phyloP scores from a whole-genome alignment of 129 eudicot species.

The Tanacetum coccineum region DNA sequence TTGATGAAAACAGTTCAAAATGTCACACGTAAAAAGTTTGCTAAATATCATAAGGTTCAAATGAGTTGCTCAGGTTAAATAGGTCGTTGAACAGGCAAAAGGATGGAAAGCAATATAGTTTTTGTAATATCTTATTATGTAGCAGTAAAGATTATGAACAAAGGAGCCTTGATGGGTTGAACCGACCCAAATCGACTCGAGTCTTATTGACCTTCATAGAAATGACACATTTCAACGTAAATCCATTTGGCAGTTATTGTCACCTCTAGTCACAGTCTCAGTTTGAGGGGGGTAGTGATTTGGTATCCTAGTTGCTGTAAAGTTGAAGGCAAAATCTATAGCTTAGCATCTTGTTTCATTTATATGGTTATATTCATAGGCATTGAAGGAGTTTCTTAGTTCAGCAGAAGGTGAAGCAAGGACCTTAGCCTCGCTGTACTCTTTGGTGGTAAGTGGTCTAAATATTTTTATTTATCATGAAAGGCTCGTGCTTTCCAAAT shows the following conservation, averaged over 20 bases:
- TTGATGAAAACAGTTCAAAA: neutral
- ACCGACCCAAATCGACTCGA: too few species aligned
- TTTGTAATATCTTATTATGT: neutral
- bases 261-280: too few species aligned
- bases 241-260: too few species aligned
- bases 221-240: too few species aligned
- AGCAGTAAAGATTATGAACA: too few species aligned
- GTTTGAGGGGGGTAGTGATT: too few species aligned
- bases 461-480: neutral
- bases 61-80: neutral
- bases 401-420: slow-evolving; percentile 87
- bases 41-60: neutral
- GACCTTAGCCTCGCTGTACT: slow-evolving; percentile 80
- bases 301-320: neutral
- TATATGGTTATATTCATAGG: slow-evolving; percentile 33
- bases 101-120: neutral
- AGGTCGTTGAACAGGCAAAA: too few species aligned
- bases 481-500: neutral
- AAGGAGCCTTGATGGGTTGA: too few species aligned
- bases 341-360: neutral
- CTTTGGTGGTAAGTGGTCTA: slow-evolving; percentile 64
- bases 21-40: neutral
- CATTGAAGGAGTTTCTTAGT: slow-evolving; percentile 74
- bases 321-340: neutral
- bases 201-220: too few species aligned